Percentiles rank a stretch among this genome's conserved stretches.
Conservation (phyloP, 1,284 basidiomycete species). For the Moniliophthora roreri region DNA sequence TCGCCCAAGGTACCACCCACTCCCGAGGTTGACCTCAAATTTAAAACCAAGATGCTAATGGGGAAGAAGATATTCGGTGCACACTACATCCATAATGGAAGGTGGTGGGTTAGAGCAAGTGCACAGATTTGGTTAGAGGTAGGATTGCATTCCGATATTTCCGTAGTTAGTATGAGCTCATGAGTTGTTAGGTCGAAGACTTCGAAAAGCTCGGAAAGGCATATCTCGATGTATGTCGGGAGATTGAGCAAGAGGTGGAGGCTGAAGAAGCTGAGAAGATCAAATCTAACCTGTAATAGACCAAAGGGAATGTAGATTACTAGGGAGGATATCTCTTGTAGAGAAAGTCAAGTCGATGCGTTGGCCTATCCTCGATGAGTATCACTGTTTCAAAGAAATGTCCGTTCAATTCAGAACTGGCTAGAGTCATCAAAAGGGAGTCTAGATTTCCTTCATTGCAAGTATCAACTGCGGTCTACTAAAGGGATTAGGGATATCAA, state of each 20-base stretch:
- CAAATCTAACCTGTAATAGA: too few species aligned
- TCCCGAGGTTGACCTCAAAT: constrained; percentile 28
- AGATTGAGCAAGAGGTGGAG: constrained; percentile 25
- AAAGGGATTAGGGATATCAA: too few species aligned
- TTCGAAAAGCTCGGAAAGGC: constrained; percentile 50
- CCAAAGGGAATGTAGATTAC: too few species aligned
- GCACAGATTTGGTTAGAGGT: constrained; percentile 72
- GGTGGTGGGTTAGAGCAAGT: constrained; percentile 64
- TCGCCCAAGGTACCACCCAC: constrained; percentile 33
- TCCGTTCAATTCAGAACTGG: too few species aligned
- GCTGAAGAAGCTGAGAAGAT: background rate
- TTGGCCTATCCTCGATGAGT: too few species aligned
- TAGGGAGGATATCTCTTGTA: too few species aligned
- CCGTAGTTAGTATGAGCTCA: too few species aligned
- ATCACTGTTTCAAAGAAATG: too few species aligned
- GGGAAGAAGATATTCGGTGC: constrained; percentile 39
- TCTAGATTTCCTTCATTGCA: too few species aligned
- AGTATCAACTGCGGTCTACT: too few species aligned
- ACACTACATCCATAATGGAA: constrained; percentile 47
- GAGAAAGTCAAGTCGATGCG: too few species aligned
- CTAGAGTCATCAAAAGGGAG: too few species aligned
- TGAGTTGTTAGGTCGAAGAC: constrained; percentile 56
- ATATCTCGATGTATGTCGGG: constrained; percentile 36
- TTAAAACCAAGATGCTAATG: constrained; percentile 38
- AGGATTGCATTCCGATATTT: constrained; percentile 21